A percentile compares a stretch with the other conserved stretches of the same genome.
Conservation (phyloP, 202 grass and related monocot genomes). For the Brachypodium distachyon region DNA sequence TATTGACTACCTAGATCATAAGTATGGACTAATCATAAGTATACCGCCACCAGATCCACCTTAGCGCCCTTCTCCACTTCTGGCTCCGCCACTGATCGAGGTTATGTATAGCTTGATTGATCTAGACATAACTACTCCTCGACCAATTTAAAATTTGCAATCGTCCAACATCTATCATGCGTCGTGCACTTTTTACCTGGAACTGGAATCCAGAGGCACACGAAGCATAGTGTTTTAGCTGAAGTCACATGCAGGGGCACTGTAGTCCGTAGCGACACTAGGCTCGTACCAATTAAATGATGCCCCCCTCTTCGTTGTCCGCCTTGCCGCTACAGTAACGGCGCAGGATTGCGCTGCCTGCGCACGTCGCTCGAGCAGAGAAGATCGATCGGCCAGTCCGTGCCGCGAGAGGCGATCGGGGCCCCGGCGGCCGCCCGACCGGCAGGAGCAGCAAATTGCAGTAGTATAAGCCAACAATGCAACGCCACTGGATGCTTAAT, state of each 20-base stretch:
- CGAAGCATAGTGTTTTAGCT: background rate
- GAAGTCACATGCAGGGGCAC: conserved; percentile 12
- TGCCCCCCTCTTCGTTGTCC: background rate
- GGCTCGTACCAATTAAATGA: background rate
- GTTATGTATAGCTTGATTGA: too few relatives aligned
- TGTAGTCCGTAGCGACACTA: background rate
- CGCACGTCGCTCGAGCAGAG: background rate
- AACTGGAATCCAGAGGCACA: background rate
- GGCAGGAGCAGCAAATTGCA: background rate
- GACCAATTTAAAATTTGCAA: too few relatives aligned
- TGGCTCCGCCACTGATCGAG: too few relatives aligned
- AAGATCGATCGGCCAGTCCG: background rate
- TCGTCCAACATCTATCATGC: too few relatives aligned
- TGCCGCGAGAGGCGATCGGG: background rate
- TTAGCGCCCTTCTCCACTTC: too few relatives aligned
- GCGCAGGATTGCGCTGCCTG: background rate
- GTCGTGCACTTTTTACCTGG: background rate
- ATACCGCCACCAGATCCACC: too few relatives aligned
- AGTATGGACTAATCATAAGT: too few relatives aligned
- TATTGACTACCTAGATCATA: too few relatives aligned
- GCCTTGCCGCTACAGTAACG: background rate
- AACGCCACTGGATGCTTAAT: background rate
- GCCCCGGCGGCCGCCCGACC: background rate
- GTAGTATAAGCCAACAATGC: background rate
- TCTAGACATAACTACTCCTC: too few relatives aligned